A percentile compares a stretch with the other conserved stretches of the same genome.
phyloP scores from a whole-genome alignment of 2,329 filamentous ascomycete species.

The Phaeoacremonium minimum region DNA sequence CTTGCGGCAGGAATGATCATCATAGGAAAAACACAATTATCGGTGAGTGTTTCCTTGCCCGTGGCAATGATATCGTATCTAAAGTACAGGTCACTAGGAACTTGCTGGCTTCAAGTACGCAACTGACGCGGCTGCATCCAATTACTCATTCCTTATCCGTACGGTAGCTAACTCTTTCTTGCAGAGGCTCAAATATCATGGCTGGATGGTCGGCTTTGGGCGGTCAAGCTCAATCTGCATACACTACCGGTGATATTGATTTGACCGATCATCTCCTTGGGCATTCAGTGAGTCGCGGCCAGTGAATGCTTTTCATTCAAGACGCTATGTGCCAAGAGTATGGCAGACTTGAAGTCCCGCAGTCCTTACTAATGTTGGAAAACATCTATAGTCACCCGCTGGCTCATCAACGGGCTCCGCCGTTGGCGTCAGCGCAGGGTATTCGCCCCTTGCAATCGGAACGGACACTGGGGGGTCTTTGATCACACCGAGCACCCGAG shows the following conservation, averaged over 20 bases:
- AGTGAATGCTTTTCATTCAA: background rate
- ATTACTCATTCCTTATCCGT: too few species aligned
- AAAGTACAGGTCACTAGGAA: too few species aligned
- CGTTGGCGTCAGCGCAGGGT: conserved; percentile 30
- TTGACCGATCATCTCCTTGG: conserved; percentile 12
- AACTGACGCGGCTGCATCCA: too few species aligned
- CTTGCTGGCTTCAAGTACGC: too few species aligned
- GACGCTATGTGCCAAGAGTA: too few species aligned
- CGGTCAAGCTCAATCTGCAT: conserved; percentile 13
- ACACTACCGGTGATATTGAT: conserved; percentile 5
- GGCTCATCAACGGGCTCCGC: conserved; percentile 28
- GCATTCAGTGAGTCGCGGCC: conserved; percentile 18
- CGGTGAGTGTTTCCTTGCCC: too few species aligned
- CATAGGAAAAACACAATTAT: too few species aligned
- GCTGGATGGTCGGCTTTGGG: conserved; percentile 33
- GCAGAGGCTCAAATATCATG: too few species aligned
- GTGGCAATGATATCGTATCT: too few species aligned
- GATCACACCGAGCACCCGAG: conserved; percentile 30
- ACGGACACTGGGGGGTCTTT: conserved; percentile 32
- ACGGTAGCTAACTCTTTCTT: too few species aligned
- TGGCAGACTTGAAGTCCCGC: background rate
- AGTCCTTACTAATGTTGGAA: too few species aligned
- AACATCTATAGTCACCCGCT: conserved; percentile 8
- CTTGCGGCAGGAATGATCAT: too few species aligned
- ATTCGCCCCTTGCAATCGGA: conserved; percentile 28